phyloP scores from a whole-genome alignment of 1,284 basidiomycete genomes.

The Boletus mariae region DNA sequence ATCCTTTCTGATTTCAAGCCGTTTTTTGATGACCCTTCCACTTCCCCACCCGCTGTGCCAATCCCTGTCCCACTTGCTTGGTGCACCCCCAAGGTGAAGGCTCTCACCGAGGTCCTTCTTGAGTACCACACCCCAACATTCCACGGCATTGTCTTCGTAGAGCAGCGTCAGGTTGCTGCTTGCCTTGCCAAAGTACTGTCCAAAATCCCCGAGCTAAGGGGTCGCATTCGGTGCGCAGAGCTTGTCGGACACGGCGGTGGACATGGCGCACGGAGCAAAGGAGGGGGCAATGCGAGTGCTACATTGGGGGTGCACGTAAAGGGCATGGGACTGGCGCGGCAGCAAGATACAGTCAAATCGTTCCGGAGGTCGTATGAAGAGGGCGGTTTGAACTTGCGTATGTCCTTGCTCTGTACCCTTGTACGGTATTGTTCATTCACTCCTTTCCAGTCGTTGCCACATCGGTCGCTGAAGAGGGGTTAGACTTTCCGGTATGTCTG shows the following conservation, averaged over 20 bases:
- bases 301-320: conserved; percentile 31
- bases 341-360: conserved; percentile 55
- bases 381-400: conserved; percentile 65
- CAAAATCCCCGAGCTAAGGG: conserved; percentile 52
- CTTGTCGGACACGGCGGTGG: conserved; percentile 66
- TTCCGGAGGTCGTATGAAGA: conserved; percentile 66
- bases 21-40: conserved; percentile 44
- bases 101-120: conserved; percentile 59
- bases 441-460: conserved; percentile 66
- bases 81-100: conserved; percentile 69
- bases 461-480: conserved; percentile 82
- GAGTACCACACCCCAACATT: conserved; percentile 53
- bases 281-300: conserved; percentile 4
- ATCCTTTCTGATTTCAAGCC: conserved; percentile 49
- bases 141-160: conserved; percentile 80
- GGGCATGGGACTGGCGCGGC: conserved; percentile 50
- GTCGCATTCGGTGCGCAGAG: conserved; percentile 56
- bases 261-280: conserved; percentile 29
- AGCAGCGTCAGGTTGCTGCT: conserved; percentile 76
- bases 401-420: conserved; percentile 28
- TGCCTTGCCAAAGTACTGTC: conserved; percentile 63
- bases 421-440: neutral
- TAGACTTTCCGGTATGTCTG: conserved; percentile 70
- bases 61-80: conserved; percentile 48
- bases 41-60: conserved; percentile 33